A percentile compares a stretch with the other conserved stretches of the same genome.
phyloP scores from a whole-genome alignment of 1,139 yeast genomes.

The Hyphopichia buzzinii region DNA sequence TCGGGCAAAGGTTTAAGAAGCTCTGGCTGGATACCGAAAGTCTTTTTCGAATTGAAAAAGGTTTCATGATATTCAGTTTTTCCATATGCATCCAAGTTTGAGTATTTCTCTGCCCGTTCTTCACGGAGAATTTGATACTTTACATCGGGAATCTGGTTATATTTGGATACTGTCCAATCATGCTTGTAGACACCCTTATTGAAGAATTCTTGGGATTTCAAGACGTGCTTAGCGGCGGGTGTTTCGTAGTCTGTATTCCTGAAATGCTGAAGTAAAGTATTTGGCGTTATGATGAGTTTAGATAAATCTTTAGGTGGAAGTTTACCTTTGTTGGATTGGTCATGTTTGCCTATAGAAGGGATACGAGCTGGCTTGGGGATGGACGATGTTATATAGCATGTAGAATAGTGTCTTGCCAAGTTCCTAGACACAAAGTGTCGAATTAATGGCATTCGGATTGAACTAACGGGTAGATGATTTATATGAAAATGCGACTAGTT shows the following conservation, averaged over 20 bases:
- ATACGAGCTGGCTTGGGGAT: conserved; percentile 2
- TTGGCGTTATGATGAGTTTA: conserved; percentile 22
- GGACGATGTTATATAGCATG: conserved; percentile 13
- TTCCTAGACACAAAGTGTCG: too few relatives aligned
- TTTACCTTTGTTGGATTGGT: conserved; percentile 2
- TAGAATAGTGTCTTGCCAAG: conserved; percentile 7
- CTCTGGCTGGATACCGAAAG: conserved; percentile 32
- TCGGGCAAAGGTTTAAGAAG: conserved; percentile 53
- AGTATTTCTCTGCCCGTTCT: conserved; percentile 12
- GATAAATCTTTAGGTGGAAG: conserved; percentile 8
- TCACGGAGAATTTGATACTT: conserved; percentile 32
- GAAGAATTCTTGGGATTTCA: conserved; percentile 36
- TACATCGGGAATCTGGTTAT: conserved; percentile 59
- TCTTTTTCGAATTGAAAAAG: conserved; percentile 16
- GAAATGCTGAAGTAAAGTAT: conserved; percentile 21
- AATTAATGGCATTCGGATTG: too few relatives aligned
- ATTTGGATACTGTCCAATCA: conserved; percentile 61
- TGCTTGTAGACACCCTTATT: conserved; percentile 40
- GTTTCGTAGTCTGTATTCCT: conserved; percentile 13
- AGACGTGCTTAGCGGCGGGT: conserved; percentile 6
- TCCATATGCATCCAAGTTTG: conserved; percentile 17
- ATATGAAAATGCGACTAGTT: too few relatives aligned
- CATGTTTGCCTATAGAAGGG: not conserved
- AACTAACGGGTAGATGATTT: too few relatives aligned
- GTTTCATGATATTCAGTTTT: conserved; percentile 19